phyloP scores from a whole-genome alignment of 2,329 filamentous ascomycete genomes.

The Colletotrichum sp. region DNA sequence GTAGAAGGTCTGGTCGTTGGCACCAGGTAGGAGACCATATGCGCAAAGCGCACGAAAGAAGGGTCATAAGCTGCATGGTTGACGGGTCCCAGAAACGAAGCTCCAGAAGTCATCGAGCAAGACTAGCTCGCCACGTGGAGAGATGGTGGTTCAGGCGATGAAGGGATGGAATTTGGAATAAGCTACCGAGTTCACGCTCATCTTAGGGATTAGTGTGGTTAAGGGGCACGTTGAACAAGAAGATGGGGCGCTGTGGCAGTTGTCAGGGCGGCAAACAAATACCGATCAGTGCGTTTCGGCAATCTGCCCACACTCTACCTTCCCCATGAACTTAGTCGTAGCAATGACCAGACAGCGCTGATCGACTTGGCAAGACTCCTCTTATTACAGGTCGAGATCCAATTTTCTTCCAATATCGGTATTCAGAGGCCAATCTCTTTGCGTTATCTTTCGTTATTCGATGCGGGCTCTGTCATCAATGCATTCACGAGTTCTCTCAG shows the following conservation, averaged over 20 bases:
- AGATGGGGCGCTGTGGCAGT: background rate
- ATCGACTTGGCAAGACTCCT: background rate
- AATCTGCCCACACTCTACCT: background rate
- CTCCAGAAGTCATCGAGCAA: background rate
- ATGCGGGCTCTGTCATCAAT: rapidly evolving
- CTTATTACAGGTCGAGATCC: background rate
- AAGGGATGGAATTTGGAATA: background rate
- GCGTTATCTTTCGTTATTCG: rapidly evolving
- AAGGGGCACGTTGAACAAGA: background rate
- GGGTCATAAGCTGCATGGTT: background rate
- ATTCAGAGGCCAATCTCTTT: background rate
- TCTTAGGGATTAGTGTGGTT: background rate
- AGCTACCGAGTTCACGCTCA: background rate
- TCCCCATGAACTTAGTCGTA: background rate
- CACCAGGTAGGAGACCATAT: background rate
- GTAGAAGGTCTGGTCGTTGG: background rate
- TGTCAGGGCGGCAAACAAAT: background rate
- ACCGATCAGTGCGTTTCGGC: background rate
- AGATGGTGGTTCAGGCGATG: background rate
- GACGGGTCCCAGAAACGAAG: background rate
- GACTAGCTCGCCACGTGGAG: background rate
- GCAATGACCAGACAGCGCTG: background rate
- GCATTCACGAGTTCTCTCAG: background rate
- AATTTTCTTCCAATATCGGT: background rate
- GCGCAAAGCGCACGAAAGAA: background rate